Conservation (phyloP, 225 moss, liverwort and hornwort species). For the Polytrichum formosum region DNA sequence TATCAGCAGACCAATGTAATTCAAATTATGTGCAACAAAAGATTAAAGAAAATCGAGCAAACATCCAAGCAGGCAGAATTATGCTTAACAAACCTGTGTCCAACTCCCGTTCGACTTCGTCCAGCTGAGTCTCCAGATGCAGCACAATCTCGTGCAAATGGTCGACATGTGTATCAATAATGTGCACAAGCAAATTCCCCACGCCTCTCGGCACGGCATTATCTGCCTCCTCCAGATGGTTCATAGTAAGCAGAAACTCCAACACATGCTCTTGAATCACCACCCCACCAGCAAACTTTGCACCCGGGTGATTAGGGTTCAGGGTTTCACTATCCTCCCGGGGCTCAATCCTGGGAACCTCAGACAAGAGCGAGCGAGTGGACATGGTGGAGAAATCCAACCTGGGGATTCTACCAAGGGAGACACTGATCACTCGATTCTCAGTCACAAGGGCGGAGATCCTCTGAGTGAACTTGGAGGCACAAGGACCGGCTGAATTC, state of each 20-base stretch:
- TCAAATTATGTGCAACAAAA: no score
- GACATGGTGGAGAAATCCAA: constrained; percentile 64
- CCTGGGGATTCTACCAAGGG: constrained; percentile 64
- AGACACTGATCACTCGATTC: constrained; percentile 75
- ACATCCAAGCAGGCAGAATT: no score
- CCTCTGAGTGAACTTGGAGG: constrained; percentile 79
- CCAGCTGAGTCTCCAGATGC: constrained; percentile 73
- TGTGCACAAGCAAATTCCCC: constrained; percentile 79
- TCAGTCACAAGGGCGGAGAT: constrained; percentile 82
- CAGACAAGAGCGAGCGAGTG: constrained; percentile 62
- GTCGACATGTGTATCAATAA: constrained; percentile 84
- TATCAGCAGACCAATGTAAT: no score
- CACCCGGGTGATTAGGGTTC: constrained; percentile 21
- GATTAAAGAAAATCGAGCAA: no score
- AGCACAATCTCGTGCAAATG: constrained; percentile 89
- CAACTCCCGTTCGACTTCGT: constrained; percentile 72
- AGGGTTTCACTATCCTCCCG: constrained; percentile 16
- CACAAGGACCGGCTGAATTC: constrained; percentile 79
- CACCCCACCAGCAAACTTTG: constrained; percentile 37
- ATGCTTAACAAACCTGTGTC: constrained; percentile 46
- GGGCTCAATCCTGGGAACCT: constrained; percentile 66
- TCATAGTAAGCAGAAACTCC: constrained; percentile 82
- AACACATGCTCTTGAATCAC: constrained; percentile 85
- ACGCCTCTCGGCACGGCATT: constrained; percentile 74
- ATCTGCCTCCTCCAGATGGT: constrained; percentile 80